Evolutionary conservation across 768 basidiomycete species (phyloP).

Genomic region (Artomyces pyxidatus): DNA sequence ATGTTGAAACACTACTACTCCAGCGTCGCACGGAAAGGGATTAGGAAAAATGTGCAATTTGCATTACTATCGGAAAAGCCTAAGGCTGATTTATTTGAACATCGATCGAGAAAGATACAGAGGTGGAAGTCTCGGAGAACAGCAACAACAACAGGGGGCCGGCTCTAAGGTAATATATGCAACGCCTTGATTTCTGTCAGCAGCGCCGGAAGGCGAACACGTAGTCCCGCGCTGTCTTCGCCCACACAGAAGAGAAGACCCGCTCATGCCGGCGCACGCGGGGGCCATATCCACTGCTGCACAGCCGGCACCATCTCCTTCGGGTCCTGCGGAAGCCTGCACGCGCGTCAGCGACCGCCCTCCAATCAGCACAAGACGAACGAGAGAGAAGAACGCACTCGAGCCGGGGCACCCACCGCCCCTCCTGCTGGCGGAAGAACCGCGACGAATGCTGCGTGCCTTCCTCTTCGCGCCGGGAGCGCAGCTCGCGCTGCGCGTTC

Average conservation of each 20-base stretch:
- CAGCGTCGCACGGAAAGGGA: no score
- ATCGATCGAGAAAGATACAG: no score
- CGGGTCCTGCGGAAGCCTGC: conserved; percentile 66
- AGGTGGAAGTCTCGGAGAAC: neutral
- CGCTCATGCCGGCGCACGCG: neutral
- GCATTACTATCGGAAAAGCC: neutral
- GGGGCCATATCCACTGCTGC: conserved; percentile 71
- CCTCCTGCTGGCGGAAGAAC: conserved; percentile 73
- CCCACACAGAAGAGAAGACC: neutral
- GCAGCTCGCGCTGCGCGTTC: conserved; percentile 81
- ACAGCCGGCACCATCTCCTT: conserved; percentile 57
- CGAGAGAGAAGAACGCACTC: conserved; percentile 35
- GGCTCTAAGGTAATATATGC: neutral
- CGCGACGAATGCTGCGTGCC: conserved; percentile 63
- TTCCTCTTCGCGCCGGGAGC: conserved; percentile 63
- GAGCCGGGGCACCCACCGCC: conserved; percentile 79
- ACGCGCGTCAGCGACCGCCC: conserved; percentile 2
- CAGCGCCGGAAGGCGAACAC: neutral
- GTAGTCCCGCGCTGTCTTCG: no score
- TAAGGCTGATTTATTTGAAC: neutral
- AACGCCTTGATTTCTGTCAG: neutral
- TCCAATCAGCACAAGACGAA: conserved; percentile 5
- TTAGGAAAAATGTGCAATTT: neutral
- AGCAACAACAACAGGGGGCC: neutral
- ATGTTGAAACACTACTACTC: no score